These are phyloP conservation scores for Aspergillus terreus DNA, from an alignment of 2,329 filamentous ascomycete genomes.

Conservation along the genomic window DNA sequence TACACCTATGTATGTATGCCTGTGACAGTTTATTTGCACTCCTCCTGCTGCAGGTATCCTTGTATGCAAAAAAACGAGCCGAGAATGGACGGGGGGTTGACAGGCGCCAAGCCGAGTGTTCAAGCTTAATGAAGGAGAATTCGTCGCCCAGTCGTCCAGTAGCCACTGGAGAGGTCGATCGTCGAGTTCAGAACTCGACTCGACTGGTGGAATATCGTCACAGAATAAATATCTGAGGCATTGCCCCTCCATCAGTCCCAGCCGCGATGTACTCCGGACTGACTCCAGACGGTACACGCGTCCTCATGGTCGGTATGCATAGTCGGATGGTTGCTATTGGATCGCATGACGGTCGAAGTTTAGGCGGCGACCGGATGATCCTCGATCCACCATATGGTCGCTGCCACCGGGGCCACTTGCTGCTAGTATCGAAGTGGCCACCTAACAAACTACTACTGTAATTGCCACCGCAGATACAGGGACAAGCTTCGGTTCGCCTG, in stretches of 20 bases:
- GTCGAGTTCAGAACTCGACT: background rate
- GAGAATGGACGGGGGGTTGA: background rate
- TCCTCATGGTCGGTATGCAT: background rate
- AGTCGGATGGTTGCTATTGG: background rate
- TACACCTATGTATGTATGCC: background rate
- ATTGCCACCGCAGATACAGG: conserved; percentile 4
- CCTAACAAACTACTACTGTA: background rate
- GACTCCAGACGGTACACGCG: background rate
- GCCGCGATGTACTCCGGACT: background rate
- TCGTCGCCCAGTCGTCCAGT: background rate
- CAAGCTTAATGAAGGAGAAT: conserved; percentile 11
- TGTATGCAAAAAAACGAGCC: background rate
- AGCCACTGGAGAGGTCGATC: background rate
- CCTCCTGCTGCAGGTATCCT: background rate
- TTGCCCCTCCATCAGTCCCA: background rate
- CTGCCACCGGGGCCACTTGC: background rate
- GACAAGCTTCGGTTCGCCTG: background rate
- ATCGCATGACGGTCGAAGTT: background rate
- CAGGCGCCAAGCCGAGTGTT: conserved; percentile 14
- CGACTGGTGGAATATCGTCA: conserved; percentile 1
- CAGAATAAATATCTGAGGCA: background rate
- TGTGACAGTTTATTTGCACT: background rate
- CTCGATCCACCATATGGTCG: background rate
- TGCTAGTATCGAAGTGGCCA: background rate
- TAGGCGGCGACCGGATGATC: background rate